A percentile compares a stretch with the other conserved stretches of the same genome.
Conservation (phyloP, 441 rosid species). For the Syzygium malaccense region DNA sequence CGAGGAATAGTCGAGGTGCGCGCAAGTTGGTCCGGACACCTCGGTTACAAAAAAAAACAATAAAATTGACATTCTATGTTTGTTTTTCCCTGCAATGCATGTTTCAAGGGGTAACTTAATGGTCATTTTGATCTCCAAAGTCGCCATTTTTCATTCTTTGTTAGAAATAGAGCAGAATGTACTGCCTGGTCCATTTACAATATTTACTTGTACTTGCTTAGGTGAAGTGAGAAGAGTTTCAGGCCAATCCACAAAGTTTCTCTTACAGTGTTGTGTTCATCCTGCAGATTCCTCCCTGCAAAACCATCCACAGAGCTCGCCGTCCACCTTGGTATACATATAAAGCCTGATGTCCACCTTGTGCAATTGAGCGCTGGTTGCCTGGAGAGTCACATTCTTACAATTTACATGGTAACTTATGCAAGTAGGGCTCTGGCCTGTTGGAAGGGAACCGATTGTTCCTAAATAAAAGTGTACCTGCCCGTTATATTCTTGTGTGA, state of each 20-base stretch:
- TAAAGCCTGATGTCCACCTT: not conserved
- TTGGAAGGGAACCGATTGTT: not conserved
- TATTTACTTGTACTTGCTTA: not conserved
- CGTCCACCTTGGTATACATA: not conserved
- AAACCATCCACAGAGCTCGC: not conserved
- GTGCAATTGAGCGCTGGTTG: not conserved
- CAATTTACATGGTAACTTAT: not conserved
- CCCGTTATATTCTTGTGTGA: not conserved
- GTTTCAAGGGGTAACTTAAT: not conserved
- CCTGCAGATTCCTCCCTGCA: not conserved
- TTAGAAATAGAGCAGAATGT: not conserved
- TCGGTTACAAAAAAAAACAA: too few species aligned
- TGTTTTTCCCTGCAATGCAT: not conserved
- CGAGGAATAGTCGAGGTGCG: too few species aligned
- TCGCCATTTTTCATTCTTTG: not conserved
- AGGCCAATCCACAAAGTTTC: not conserved
- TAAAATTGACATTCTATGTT: not conserved
- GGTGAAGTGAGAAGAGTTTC: not conserved
- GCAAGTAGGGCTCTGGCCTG: not conserved
- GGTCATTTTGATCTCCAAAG: not conserved
- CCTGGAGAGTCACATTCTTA: not conserved
- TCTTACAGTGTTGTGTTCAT: not conserved
- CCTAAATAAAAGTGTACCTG: not conserved
- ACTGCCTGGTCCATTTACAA: not conserved
- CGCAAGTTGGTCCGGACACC: too few species aligned